Evolutionary conservation across 208 protist genomes (phyloP), one percentile per base, ranked within the genome.

Genomic region (Leishmania turanica): DNA sequence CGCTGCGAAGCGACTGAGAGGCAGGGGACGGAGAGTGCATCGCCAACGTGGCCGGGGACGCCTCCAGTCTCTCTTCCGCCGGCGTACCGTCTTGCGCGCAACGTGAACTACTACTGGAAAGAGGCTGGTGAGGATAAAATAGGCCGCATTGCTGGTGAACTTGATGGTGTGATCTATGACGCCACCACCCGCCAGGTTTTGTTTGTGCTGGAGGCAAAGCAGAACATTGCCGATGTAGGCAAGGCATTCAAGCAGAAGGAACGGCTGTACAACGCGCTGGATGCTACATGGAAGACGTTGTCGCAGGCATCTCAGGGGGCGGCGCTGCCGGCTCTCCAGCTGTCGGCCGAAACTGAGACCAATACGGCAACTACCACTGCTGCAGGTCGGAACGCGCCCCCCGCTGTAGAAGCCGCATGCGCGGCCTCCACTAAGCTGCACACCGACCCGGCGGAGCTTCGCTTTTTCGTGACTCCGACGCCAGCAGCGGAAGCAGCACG

Each of bases 141-240:
- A 42, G 24, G 42, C 3, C 4, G 56, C 42, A n/a, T 45, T 6
- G 13, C 17, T 9, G 83, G 83, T 37, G 83, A 84, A 34, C 69
- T 87, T 45, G 83, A 87, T 49, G 83, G 65, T 3, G 49, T 87
- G 1, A 37, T 87, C 13, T 78, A 51, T n/a, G 83, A 83, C 37
- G 78, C 73, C 13, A 42, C 56, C 0, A 71, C 78, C 1, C 79
- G 58, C 11, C 69, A 83, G 62, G 79, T 79, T 21, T 69, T 84
- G 7, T 87, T 87, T 31, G 9, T 49, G 45, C 34, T 87, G 68
- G 83, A 87, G 76, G 68, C 78, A 64, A 87, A 49, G 9, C 45
- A 87, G 83, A 83, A 84, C 76, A 69, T 81, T 34, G 83, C 74
- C 11, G 83, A 81, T 47, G 3, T 87, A n/a, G 79, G 78, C 71